Evolutionary conservation across 805 yeast species (phyloP).

Genomic region (Hanseniaspora vineae): DNA sequence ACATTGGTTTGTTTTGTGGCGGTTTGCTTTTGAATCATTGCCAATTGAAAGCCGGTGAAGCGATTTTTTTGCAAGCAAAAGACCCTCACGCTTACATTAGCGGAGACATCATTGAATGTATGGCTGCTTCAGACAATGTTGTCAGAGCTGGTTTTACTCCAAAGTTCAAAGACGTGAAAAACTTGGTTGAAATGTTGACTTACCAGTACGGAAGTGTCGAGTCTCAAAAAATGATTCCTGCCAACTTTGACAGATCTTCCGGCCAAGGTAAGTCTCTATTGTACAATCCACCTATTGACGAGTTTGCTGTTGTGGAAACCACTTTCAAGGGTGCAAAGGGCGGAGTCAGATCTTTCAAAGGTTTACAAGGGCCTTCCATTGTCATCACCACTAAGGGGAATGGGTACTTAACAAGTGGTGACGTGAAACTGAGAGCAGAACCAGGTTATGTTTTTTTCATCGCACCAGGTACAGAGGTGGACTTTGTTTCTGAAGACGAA

Average conservation of each 20-base stretch:
- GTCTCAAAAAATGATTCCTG: constrained; percentile 80
- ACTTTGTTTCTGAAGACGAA: constrained; percentile 37
- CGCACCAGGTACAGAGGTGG: constrained; percentile 62
- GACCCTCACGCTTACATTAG: constrained; percentile 97
- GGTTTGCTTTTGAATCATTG: constrained; percentile 87
- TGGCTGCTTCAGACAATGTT: constrained; percentile 98
- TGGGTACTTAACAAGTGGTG: constrained; percentile 41
- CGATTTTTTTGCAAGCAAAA: constrained; percentile 90
- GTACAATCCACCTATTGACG: constrained; percentile 94
- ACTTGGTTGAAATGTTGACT: constrained; percentile 81
- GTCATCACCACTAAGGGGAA: constrained; percentile 71
- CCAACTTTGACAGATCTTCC: constrained; percentile 32
- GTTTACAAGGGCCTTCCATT: constrained; percentile 77
- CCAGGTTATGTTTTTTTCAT: constrained; percentile 77
- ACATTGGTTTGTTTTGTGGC: constrained; percentile 93
- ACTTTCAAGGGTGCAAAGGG: constrained; percentile 37
- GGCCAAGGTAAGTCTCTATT: constrained; percentile 58
- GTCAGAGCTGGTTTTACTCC: constrained; percentile 99
- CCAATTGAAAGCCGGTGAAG: constrained; percentile 74
- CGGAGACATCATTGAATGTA: constrained; percentile 97
- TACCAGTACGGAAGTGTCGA: constrained; percentile 81
- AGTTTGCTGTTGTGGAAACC: constrained; percentile 86
- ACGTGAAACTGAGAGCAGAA: constrained; percentile 34
- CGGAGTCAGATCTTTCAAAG: constrained; percentile 42
- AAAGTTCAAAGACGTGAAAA: constrained; percentile 88